Conservation (phyloP, 2,329 filamentous ascomycete species). For the Pyricularia sp. region DNA sequence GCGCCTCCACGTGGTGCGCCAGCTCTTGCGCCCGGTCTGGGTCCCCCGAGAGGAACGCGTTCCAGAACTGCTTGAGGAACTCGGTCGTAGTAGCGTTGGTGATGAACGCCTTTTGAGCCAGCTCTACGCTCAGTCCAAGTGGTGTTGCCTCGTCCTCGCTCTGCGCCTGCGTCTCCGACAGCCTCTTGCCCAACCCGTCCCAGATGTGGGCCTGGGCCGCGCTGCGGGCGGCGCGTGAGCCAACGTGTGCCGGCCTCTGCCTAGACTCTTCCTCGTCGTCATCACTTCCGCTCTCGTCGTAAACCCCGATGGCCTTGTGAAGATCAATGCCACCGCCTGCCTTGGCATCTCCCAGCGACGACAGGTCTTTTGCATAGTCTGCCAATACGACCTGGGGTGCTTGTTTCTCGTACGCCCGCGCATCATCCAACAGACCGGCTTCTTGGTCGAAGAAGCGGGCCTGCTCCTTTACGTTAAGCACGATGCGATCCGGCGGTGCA, state of each 20-base stretch:
- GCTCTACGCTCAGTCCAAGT: constrained; percentile 42
- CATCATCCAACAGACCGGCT: constrained; percentile 30
- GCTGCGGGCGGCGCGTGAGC: constrained; percentile 53
- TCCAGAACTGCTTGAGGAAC: constrained; percentile 97
- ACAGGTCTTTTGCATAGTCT: constrained; percentile 49
- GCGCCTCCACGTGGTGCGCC: constrained; percentile 67
- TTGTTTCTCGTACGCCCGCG: constrained; percentile 51
- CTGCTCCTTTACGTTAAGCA: constrained; percentile 80
- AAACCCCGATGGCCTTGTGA: constrained; percentile 50
- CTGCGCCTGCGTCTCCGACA: constrained; percentile 43
- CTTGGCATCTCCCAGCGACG: constrained; percentile 26
- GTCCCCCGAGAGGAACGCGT: constrained; percentile 79
- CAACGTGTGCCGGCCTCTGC: constrained; percentile 22
- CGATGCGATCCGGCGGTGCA: constrained; percentile 61
- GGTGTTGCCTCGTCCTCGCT: constrained; percentile 32
- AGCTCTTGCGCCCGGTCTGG: constrained; percentile 68
- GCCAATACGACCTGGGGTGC: constrained; percentile 55
- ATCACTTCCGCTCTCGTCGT: constrained; percentile 57
- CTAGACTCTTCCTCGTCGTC: constrained; percentile 34
- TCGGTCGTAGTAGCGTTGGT: constrained; percentile 91
- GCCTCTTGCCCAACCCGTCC: constrained; percentile 47
- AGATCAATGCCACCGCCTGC: constrained; percentile 44
- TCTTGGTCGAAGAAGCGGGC: constrained; percentile 55
- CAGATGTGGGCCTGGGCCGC: constrained; percentile 55
- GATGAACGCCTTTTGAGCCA: constrained; percentile 44